Conservation (phyloP, 106 monocot genomes). For the Allium cepa region DNA sequence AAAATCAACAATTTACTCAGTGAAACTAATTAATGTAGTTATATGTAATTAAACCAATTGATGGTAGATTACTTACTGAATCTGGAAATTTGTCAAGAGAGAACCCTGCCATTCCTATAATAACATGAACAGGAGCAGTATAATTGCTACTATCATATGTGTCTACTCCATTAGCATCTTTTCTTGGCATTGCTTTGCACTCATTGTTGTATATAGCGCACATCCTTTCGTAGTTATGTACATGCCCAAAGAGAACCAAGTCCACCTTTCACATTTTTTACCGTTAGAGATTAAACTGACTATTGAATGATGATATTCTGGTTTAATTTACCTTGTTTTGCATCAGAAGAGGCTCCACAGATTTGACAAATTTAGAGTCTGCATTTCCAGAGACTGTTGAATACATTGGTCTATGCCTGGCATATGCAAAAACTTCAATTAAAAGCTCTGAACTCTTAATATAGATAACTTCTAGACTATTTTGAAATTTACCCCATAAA, state of each 20-base stretch:
- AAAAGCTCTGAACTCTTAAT: no score
- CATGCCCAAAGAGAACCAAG: slow-evolving; percentile 73
- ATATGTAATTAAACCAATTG: neutral
- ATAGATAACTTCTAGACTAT: no score
- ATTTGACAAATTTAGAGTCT: slow-evolving; percentile 36
- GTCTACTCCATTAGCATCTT: slow-evolving; percentile 46
- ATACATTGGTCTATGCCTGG: slow-evolving; percentile 79
- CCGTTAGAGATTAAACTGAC: neutral
- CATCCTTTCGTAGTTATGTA: slow-evolving; percentile 79
- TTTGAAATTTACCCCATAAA: slow-evolving; percentile 45
- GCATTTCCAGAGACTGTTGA: slow-evolving; percentile 15
- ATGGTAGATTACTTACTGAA: slow-evolving; percentile 21
- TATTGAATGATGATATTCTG: no score
- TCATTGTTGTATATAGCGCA: slow-evolving; percentile 48
- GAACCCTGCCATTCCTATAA: slow-evolving; percentile 74
- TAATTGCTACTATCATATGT: slow-evolving; percentile 50
- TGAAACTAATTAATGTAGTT: neutral
- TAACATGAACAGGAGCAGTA: slow-evolving; percentile 61
- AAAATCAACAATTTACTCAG: neutral
- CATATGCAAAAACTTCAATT: neutral
- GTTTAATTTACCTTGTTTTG: slow-evolving; percentile 27
- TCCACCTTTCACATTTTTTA: slow-evolving; percentile 40
- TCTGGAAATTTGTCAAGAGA: slow-evolving; percentile 37
- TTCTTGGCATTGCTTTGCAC: slow-evolving; percentile 48
- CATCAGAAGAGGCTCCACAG: slow-evolving; percentile 58